Conservation (phyloP, 441 rosid species). For the Jatropha podagrica region DNA sequence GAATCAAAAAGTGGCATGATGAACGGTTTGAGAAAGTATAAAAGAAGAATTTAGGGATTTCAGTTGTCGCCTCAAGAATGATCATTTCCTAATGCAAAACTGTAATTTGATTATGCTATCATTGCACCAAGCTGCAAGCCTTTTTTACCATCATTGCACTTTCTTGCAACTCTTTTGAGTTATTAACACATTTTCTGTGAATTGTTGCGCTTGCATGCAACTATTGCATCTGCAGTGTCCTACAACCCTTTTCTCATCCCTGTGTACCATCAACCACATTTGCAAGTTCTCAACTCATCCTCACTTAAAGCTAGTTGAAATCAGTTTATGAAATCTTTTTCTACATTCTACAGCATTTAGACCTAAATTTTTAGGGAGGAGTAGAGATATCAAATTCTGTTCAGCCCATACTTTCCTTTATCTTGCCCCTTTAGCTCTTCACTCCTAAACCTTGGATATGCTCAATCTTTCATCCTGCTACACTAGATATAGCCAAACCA, state of each 20-base stretch:
- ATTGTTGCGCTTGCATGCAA: neutral
- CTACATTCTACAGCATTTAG: neutral
- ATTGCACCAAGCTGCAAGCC: neutral
- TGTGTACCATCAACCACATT: neutral
- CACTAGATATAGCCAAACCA: neutral
- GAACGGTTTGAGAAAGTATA: neutral
- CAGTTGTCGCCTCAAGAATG: neutral
- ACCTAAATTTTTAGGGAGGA: neutral
- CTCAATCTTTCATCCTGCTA: neutral
- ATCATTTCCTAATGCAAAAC: neutral
- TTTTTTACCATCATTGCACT: neutral
- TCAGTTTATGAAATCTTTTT: neutral
- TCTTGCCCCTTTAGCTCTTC: neutral
- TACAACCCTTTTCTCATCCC: neutral
- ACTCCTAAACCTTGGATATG: neutral
- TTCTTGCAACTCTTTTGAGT: neutral
- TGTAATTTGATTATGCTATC: neutral
- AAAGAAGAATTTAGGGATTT: neutral
- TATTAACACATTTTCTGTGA: neutral
- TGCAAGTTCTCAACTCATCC: neutral
- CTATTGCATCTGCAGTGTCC: neutral
- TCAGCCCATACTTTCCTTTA: neutral
- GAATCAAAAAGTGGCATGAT: neutral
- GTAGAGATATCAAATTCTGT: neutral
- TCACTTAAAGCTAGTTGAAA: neutral